phyloP scores from a whole-genome alignment of 495 filamentous ascomycete species.

The Aspergillus homomorphus region DNA sequence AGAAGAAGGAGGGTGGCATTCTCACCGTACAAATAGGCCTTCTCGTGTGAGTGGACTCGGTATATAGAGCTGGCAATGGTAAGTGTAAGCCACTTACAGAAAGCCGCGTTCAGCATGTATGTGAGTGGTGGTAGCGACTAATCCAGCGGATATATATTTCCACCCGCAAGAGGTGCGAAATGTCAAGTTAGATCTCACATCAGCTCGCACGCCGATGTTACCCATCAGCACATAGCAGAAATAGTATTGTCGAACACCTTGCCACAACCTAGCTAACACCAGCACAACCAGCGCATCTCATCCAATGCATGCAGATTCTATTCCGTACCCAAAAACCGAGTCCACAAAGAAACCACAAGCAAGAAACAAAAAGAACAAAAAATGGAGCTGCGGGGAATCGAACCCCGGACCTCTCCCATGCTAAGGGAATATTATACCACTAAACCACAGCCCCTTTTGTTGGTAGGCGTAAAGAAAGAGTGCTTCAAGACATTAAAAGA shows the following conservation, averaged over 20 bases:
- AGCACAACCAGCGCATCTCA: background rate
- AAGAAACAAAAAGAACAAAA: conserved; percentile 4
- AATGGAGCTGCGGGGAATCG: conserved; percentile 47
- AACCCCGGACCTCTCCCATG: conserved; percentile 52
- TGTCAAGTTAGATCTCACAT: no score
- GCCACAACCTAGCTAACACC: background rate
- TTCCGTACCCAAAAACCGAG: background rate
- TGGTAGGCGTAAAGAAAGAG: no score
- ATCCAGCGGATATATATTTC: background rate
- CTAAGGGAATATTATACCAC: conserved; percentile 40
- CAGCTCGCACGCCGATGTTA: no score
- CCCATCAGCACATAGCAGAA: no score
- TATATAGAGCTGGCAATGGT: background rate
- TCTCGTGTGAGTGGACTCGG: background rate
- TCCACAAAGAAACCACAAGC: background rate
- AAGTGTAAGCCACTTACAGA: background rate
- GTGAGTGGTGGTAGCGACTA: background rate
- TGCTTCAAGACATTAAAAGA: no score
- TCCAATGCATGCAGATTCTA: no score
- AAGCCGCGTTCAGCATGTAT: no score
- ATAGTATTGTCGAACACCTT: background rate
- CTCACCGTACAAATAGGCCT: background rate
- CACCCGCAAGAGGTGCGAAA: no score
- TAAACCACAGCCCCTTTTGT: conserved; percentile 33
- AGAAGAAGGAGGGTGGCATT: background rate